Evolutionary conservation across 768 basidiomycete species (phyloP), one percentile per base, ranked within the genome.

Genomic region (Leccinum subtestaceum): DNA sequence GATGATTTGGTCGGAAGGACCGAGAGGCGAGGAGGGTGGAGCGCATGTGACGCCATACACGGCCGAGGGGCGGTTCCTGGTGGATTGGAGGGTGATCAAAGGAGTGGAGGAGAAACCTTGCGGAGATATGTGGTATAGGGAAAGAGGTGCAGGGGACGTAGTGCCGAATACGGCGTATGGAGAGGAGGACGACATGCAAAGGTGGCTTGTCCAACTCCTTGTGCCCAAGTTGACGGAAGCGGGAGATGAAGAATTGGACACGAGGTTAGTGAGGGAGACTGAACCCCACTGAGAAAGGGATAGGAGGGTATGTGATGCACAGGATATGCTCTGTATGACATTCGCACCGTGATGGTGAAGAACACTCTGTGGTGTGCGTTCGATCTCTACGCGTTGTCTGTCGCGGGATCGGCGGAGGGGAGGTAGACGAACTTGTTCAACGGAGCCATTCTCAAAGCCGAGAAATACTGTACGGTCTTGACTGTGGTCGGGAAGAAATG

Each of bases 121-220:
- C 46, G 81, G 74, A 7, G 76, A 66, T 56, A 93, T 75, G 38
- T 79, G 58, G 69, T 90, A 78, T 17, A 91, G 73, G 43, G 76
- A 75, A 29, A 92, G 77, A 4, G 91, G 88, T 36, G 57, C 29
- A n/a, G 77, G 77, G 2, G 75, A 71, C 2, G 86, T 86, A 9
- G 82, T 81, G 11, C 90, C 90, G 58, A 93, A 86, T 9, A 83
- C 85, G 10, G 86, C 86, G 58, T 83, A 90, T 15, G 87, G 80
- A 0, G 78, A 71, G 4, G 84, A 77, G 12, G 83, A 74, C 10
- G 77, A 68, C 50, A 81, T 71, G 55, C 75, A 83, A 53, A 92
- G 80, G 62, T 85, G 77, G 19, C 83, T 81, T 6, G 78, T 72
- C 91, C 90, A 93, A 63, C 84, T 81, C 43, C 84, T 84, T 4